Evolutionary conservation across 257 asterid genomes (phyloP), one percentile per base, ranked within the genome.

Genomic region (Plectranthus barbatus): DNA sequence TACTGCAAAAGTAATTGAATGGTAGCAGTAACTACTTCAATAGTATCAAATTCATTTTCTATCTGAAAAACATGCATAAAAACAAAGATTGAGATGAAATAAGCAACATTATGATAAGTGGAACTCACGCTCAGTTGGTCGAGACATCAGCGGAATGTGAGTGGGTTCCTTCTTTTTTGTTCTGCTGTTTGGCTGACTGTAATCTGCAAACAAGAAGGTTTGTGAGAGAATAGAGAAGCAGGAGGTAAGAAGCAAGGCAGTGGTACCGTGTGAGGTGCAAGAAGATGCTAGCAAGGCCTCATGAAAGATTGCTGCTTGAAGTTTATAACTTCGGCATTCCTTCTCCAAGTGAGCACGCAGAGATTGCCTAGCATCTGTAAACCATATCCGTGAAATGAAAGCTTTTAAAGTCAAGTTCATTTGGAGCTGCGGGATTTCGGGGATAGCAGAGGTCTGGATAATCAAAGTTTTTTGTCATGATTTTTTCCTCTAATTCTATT

Each of bases 41-140:
- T n/a, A n/a, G n/a, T n/a, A n/a, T n/a, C n/a, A n/a, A n/a, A n/a
- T n/a, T n/a, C n/a, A n/a, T n/a, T n/a, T n/a, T n/a, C n/a, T n/a
- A n/a, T n/a, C n/a, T n/a, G n/a, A n/a, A n/a, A n/a, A n/a, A n/a
- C n/a, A n/a, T n/a, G n/a, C n/a, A n/a, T 31, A 7, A 31, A 7
- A 7, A 9, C 0, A 12, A 36, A 36, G 41, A 1, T n/a, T 7
- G 1, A 9, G 44, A 39, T 39, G 14, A 39, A 26, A 62, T 42
- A 62, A 60, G 41, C 46, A 44, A 56, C 20, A 40, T 41, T 6
- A 17, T 20, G 42, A 44, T 14, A 64, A 13, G 63, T 6, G 51
- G 51, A 50, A 87, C 97, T 89, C 50, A 93, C 99, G 97, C 78
- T 82, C 97, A 23, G 96, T 82, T 51, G 86, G 95, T 7, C 96